Evolutionary conservation across 2,329 filamentous ascomycete species (phyloP).

Genomic region (Trichoderma arundinaceum): DNA sequence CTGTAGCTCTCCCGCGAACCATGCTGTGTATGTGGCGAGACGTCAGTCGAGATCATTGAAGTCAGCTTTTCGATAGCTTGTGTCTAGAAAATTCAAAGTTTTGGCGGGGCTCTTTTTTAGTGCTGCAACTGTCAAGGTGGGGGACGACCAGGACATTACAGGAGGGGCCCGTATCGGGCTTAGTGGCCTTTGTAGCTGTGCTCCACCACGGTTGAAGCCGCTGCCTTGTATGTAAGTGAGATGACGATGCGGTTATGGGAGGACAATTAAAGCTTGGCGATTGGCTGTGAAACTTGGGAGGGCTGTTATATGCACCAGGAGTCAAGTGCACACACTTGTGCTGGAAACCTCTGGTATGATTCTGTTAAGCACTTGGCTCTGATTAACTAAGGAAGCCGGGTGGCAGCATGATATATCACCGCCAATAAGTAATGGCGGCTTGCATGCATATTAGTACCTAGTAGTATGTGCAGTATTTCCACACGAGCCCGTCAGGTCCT

Average conservation of each 20-base stretch:
- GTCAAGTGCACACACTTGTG: too few species aligned
- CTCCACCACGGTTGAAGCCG: conserved; percentile 16
- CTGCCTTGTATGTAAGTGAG: conserved; percentile 8
- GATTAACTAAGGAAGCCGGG: too few species aligned
- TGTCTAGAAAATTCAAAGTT: conserved; percentile 35
- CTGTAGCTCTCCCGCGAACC: conserved; percentile 44
- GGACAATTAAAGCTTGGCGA: background rate
- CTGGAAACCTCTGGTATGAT: background rate
- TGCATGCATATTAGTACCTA: background rate
- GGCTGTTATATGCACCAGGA: too few species aligned
- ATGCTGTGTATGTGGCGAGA: conserved; percentile 36
- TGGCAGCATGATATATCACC: too few species aligned
- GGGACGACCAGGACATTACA: conserved; percentile 36
- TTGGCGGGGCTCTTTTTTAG: conserved; percentile 36
- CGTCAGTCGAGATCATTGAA: conserved; percentile 25
- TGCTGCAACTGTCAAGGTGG: conserved; percentile 41
- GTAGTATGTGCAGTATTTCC: too few species aligned
- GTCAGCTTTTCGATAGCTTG: background rate
- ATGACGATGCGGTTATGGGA: background rate
- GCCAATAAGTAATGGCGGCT: background rate
- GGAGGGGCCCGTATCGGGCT: conserved; percentile 10
- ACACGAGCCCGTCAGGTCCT: too few species aligned
- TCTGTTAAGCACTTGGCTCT: background rate
- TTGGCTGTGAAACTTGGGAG: too few species aligned
- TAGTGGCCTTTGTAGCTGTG: conserved; percentile 13